Evolutionary conservation across 768 basidiomycete species (phyloP).

Genomic region (Leccinum boreale): DNA sequence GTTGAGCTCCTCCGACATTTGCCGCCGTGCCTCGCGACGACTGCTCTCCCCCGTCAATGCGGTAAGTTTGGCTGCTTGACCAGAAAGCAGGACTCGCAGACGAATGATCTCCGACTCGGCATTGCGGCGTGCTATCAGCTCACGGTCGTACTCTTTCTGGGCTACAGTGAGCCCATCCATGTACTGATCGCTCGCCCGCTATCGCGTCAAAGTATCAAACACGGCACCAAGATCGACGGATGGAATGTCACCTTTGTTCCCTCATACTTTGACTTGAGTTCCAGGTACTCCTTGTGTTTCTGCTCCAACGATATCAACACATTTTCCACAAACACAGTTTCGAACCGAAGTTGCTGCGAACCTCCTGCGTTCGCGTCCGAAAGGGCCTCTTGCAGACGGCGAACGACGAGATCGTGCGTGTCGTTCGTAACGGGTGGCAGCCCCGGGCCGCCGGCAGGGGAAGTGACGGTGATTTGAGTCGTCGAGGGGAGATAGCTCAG

Average conservation of each 20-base stretch:
- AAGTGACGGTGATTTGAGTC: conserved; percentile 45
- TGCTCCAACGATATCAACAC: conserved; percentile 66
- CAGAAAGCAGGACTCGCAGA: conserved; percentile 79
- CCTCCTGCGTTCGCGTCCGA: conserved; percentile 58
- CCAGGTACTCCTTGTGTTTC: conserved; percentile 53
- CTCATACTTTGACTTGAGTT: conserved; percentile 76
- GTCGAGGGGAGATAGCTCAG: conserved; percentile 15
- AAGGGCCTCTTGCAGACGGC: conserved; percentile 60
- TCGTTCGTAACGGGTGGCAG: conserved; percentile 31
- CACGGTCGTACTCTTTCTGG: conserved; percentile 91
- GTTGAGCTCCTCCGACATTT: conserved; percentile 74
- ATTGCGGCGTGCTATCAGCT: conserved; percentile 82
- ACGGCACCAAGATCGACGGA: background rate
- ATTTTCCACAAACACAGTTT: conserved; percentile 68
- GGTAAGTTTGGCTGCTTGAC: conserved; percentile 83
- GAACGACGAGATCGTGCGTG: conserved; percentile 43
- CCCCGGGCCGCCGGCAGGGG: conserved; percentile 33
- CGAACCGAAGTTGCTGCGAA: conserved; percentile 61
- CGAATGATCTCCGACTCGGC: conserved; percentile 90
- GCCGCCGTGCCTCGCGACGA: conserved; percentile 73
- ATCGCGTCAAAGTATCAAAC: conserved; percentile 3
- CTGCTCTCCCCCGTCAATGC: conserved; percentile 79
- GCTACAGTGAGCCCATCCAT: conserved; percentile 91
- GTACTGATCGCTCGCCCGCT: conserved; percentile 91
- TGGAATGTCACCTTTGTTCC: conserved; percentile 73